These are phyloP conservation scores for Pythium sp. DNA, from an alignment of 352 stramenopile species.

Conservation along the genomic window DNA sequence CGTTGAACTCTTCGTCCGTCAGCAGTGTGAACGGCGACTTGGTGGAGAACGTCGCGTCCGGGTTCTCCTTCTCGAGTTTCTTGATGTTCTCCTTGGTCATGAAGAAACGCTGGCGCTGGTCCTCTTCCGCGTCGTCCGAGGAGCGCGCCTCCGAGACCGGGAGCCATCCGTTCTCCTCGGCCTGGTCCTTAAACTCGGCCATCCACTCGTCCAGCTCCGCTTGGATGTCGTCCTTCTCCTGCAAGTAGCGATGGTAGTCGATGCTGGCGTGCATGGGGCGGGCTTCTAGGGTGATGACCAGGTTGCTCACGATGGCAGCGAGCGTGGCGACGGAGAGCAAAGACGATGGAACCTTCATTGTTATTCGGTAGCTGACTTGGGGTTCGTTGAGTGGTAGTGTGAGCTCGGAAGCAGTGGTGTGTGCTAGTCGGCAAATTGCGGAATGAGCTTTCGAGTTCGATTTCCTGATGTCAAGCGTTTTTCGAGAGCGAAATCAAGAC, in stretches of 20 bases:
- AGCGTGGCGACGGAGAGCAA: neutral
- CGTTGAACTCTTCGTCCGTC: constrained; percentile 29
- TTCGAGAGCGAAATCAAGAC: too few species aligned
- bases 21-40: constrained; percentile 33
- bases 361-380: neutral
- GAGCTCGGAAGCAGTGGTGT: neutral
- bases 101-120: constrained; percentile 25
- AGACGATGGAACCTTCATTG: neutral
- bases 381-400: neutral
- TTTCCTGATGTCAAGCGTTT: too few species aligned
- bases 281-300: constrained; percentile 13
- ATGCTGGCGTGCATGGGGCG: constrained; percentile 48
- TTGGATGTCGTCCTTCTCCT: constrained; percentile 33
- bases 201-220: constrained; percentile 36
- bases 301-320: neutral
- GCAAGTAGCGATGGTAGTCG: constrained; percentile 43
- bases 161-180: too few species aligned
- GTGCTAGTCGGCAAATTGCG: neutral
- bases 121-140: constrained; percentile 34
- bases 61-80: too few species aligned
- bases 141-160: too few species aligned
- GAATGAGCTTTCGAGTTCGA: neutral
- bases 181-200: too few species aligned
- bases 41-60: constrained; percentile 24
- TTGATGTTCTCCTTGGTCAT: constrained; percentile 20